Conservation (phyloP, 306 rosid species). For the Vigna nakashimae region DNA sequence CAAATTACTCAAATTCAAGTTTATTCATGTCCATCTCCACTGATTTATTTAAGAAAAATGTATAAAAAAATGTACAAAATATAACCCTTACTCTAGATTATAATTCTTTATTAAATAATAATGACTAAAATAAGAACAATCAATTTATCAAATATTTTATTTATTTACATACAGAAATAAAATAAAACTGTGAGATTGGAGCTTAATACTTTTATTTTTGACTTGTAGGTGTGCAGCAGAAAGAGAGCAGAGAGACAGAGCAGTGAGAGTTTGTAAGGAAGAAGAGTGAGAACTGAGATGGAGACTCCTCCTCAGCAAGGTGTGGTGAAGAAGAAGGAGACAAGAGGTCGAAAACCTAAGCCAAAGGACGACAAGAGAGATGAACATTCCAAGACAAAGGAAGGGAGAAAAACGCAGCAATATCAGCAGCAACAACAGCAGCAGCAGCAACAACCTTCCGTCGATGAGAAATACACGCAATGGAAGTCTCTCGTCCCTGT, state of each 20-base stretch:
- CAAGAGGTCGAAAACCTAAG: slow-evolving; percentile 86
- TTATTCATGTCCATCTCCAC: no score
- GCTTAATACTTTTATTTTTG: not conserved
- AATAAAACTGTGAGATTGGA: not conserved
- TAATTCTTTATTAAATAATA: no score
- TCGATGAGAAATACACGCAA: slow-evolving; percentile 82
- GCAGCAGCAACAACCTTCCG: slow-evolving; percentile 68
- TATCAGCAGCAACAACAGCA: slow-evolving; percentile 54
- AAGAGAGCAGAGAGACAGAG: not conserved
- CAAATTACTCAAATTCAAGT: no score
- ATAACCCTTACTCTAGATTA: no score
- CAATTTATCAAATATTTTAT: not conserved
- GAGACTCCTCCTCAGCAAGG: slow-evolving; percentile 40
- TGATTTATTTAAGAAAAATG: no score
- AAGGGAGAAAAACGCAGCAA: slow-evolving; percentile 58
- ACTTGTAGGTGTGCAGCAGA: not conserved
- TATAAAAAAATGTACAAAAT: no score
- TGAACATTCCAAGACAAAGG: slow-evolving; percentile 39
- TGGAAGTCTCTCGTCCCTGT: slow-evolving; percentile 92
- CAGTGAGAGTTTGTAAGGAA: not conserved
- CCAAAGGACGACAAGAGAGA: slow-evolving; percentile 70
- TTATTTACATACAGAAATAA: not conserved
- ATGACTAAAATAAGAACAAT: not conserved
- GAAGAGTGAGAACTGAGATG: slow-evolving; percentile 18
- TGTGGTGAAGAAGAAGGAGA: slow-evolving; percentile 78